Conservation (phyloP, 2,329 filamentous ascomycete species). For the Fusarium algeriense region DNA sequence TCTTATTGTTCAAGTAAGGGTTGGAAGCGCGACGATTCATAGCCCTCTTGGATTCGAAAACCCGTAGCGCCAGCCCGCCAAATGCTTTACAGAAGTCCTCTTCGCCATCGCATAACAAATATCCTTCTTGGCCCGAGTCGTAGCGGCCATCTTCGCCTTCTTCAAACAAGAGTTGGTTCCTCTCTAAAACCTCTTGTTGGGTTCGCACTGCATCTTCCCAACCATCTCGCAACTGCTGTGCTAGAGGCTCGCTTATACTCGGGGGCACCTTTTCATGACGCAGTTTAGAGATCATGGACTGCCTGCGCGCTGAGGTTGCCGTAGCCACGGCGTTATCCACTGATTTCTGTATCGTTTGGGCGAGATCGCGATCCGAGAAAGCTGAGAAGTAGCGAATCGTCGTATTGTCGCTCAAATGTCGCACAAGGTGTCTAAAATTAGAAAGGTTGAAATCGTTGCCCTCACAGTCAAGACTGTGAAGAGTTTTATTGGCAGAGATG, state of each 20-base stretch:
- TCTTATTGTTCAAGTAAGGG: constrained; percentile 37
- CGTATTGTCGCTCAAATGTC: constrained; percentile 57
- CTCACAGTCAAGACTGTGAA: constrained; percentile 66
- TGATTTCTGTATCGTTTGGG: constrained; percentile 52
- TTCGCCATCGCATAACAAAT: constrained; percentile 42
- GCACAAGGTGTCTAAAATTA: constrained; percentile 61
- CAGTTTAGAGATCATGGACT: constrained; percentile 53
- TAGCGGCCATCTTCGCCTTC: constrained; percentile 45
- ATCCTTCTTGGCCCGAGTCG: constrained; percentile 30
- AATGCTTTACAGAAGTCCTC: constrained; percentile 50
- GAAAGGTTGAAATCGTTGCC: constrained; percentile 68
- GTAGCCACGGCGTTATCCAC: constrained; percentile 48
- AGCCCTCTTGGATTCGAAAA: constrained; percentile 47
- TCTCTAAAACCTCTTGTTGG: constrained; percentile 52
- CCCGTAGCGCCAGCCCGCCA: constrained; percentile 53
- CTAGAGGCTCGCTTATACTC: constrained; percentile 49
- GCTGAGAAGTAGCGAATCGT: constrained; percentile 60
- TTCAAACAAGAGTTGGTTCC: constrained; percentile 51
- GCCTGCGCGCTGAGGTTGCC: constrained; percentile 47
- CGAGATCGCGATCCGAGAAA: constrained; percentile 55
- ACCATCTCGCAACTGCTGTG: constrained; percentile 55
- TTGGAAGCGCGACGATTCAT: constrained; percentile 40
- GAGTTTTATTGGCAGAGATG: constrained; percentile 61
- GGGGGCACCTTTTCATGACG: constrained; percentile 49
- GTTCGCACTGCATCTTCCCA: constrained; percentile 54